Conservation (phyloP, 164 flowering plant species). For the Vitis riparia region DNA sequence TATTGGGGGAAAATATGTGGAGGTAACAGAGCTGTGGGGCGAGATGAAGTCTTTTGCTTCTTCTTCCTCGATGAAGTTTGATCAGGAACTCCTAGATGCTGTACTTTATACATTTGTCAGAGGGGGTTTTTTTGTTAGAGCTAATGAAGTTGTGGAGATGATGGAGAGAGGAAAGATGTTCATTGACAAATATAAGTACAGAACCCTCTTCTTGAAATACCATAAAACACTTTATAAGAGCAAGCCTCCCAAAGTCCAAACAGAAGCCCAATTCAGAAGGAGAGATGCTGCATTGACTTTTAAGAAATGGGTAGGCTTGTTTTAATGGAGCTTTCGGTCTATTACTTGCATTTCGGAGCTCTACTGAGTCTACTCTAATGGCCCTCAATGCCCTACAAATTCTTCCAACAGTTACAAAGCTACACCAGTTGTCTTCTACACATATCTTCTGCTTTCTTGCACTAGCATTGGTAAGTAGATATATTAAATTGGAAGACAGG, state of each 20-base stretch:
- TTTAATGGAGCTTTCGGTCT: slow-evolving; percentile 16
- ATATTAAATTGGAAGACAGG: too few relatives aligned
- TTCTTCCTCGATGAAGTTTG: slow-evolving; percentile 70
- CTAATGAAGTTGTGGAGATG: slow-evolving; percentile 86
- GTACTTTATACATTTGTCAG: slow-evolving; percentile 86
- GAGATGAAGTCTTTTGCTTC: slow-evolving; percentile 83
- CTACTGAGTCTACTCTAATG: too few relatives aligned
- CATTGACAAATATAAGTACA: slow-evolving; percentile 85
- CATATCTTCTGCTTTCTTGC: too few relatives aligned
- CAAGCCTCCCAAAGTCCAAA: slow-evolving; percentile 77
- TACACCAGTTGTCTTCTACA: too few relatives aligned
- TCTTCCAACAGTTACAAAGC: too few relatives aligned
- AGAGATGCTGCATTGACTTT: slow-evolving; percentile 82
- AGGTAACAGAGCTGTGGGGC: slow-evolving; percentile 93
- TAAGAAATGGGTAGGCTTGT: slow-evolving; percentile 84
- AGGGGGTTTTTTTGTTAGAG: slow-evolving; percentile 88
- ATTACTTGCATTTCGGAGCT: neutral
- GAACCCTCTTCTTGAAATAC: slow-evolving; percentile 81
- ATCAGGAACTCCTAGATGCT: slow-evolving; percentile 89
- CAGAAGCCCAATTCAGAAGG: slow-evolving; percentile 74
- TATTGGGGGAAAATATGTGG: slow-evolving; percentile 78
- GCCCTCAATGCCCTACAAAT: too few relatives aligned
- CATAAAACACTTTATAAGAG: slow-evolving; percentile 80
- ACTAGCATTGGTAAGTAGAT: too few relatives aligned
- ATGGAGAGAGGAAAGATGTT: slow-evolving; percentile 85